These are phyloP conservation scores for Backusella australiensis DNA, from an alignment of 192 early-diverging fungal species.

Conservation along the genomic window DNA sequence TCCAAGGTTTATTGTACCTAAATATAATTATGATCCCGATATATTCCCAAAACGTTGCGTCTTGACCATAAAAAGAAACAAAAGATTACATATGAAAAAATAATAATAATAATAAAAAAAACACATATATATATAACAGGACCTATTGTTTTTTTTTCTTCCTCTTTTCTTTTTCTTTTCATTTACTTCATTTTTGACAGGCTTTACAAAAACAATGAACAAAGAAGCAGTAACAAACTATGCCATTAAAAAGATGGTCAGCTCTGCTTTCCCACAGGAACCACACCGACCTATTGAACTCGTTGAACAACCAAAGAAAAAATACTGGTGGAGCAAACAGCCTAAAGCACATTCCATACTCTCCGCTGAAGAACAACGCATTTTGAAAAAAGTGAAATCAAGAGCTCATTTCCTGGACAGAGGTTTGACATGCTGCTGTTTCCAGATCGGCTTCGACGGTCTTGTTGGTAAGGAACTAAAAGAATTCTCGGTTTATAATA, in stretches of 20 bases:
- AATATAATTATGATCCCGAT: not conserved
- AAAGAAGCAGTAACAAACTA: slow-evolving; percentile 14
- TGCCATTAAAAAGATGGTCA: not conserved
- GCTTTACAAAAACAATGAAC: not conserved
- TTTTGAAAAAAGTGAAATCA: slow-evolving; percentile 38
- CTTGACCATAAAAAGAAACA: not conserved
- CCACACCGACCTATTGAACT: not conserved
- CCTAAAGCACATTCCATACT: not conserved
- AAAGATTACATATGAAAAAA: not conserved
- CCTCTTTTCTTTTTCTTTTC: too few species aligned
- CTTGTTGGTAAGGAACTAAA: slow-evolving; percentile 39
- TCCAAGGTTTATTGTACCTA: slow-evolving; percentile 30
- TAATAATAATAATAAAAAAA: too few species aligned
- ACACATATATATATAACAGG: too few species aligned
- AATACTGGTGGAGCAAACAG: slow-evolving; percentile 15
- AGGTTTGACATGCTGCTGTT: slow-evolving; percentile 33
- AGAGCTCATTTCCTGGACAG: slow-evolving; percentile 42
- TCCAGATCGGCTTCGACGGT: slow-evolving; percentile 39
- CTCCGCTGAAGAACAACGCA: slow-evolving; percentile 11
- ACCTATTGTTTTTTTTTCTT: too few species aligned
- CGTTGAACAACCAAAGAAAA: slow-evolving; percentile 2
- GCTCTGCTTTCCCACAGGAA: not conserved
- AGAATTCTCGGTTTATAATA: not conserved
- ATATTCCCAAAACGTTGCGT: not conserved
- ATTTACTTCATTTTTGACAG: too few species aligned